A percentile compares a stretch with the other conserved stretches of the same genome.
Evolutionary conservation across 2,329 filamentous ascomycete genomes (phyloP).

Genomic region (Paecilomyces variotii): DNA sequence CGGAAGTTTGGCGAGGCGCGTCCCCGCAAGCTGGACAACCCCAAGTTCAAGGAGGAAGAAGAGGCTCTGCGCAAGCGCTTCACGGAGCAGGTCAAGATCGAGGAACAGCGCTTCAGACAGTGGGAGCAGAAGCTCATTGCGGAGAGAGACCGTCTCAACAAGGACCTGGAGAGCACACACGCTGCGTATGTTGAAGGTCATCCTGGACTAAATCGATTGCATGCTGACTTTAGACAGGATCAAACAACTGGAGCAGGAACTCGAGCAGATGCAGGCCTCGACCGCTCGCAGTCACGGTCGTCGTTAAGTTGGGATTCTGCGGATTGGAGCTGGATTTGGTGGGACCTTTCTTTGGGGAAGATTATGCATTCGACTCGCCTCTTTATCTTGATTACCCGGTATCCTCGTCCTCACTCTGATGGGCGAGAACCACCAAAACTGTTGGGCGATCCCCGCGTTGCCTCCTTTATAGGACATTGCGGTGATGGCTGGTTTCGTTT

Average conservation of each 20-base stretch:
- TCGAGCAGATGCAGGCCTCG: slow-evolving; percentile 87
- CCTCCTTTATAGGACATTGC: slow-evolving; percentile 5
- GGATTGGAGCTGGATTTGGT: slow-evolving; percentile 1
- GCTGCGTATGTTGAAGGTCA: slow-evolving; percentile 49
- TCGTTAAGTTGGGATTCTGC: slow-evolving; percentile 51
- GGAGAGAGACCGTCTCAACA: slow-evolving; percentile 98
- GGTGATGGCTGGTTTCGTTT: slow-evolving; percentile 24
- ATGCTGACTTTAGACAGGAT: slow-evolving; percentile 33
- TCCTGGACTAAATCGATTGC: neutral
- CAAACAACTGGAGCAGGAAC: slow-evolving; percentile 64
- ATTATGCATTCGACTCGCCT: slow-evolving; percentile 19
- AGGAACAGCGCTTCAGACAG: slow-evolving; percentile 97
- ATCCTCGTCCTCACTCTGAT: slow-evolving; percentile 22
- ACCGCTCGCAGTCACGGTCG: slow-evolving; percentile 86
- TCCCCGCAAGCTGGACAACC: slow-evolving; percentile 97
- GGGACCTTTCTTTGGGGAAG: neutral
- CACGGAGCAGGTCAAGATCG: slow-evolving; percentile 99
- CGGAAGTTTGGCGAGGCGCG: slow-evolving; percentile 97
- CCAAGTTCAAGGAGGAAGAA: slow-evolving; percentile 99
- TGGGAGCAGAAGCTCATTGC: slow-evolving; percentile 99
- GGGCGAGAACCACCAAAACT: slow-evolving; percentile 20
- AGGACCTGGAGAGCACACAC: slow-evolving; percentile 97
- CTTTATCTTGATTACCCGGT: slow-evolving; percentile 29
- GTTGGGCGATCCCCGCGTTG: slow-evolving; percentile 9
- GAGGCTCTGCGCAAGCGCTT: slow-evolving; percentile 97